These are phyloP conservation scores for Sugiyamaella novakii DNA, from an alignment of 1,139 yeast genomes.

Conservation along the genomic window DNA sequence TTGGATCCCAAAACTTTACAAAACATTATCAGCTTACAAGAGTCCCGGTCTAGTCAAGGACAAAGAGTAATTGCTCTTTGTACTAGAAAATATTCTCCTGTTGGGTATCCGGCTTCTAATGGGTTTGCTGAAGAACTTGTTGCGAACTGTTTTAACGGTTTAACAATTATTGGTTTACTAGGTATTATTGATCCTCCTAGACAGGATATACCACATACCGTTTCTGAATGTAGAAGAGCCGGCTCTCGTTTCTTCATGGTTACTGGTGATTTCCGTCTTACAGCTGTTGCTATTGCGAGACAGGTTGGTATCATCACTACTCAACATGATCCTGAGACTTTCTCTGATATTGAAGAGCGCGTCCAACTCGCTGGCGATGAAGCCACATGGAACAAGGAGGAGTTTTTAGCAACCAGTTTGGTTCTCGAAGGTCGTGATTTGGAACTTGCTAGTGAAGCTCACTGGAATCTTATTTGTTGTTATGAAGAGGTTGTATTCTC, in stretches of 20 bases:
- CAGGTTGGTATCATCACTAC: slow-evolving; percentile 49
- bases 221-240: slow-evolving; percentile 48
- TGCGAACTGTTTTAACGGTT: slow-evolving; percentile 24
- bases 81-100: slow-evolving; percentile 32
- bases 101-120: slow-evolving; percentile 30
- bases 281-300: slow-evolving; percentile 56
- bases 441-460: slow-evolving; percentile 44
- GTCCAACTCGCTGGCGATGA: slow-evolving; percentile 12
- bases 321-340: slow-evolving; percentile 38
- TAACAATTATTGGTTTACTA: slow-evolving; percentile 48
- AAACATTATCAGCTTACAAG: slow-evolving; percentile 41
- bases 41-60: slow-evolving; percentile 48
- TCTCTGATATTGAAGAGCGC: slow-evolving; percentile 34
- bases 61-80: slow-evolving; percentile 52
- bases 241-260: slow-evolving; percentile 56
- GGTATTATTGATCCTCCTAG: slow-evolving; percentile 58
- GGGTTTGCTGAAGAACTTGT: slow-evolving; percentile 27
- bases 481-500: slow-evolving; percentile 54
- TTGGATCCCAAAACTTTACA: slow-evolving; percentile 28
- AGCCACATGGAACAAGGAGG: slow-evolving; percentile 13
- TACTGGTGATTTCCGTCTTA: slow-evolving; percentile 57
- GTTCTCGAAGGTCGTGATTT: slow-evolving; percentile 50
- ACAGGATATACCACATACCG: slow-evolving; percentile 48
- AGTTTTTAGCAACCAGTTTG: slow-evolving; percentile 11
- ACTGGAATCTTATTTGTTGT: slow-evolving; percentile 46